Evolutionary conservation across 2,329 filamentous ascomycete genomes (phyloP).

Genomic region (Pezicula neosporulosa): DNA sequence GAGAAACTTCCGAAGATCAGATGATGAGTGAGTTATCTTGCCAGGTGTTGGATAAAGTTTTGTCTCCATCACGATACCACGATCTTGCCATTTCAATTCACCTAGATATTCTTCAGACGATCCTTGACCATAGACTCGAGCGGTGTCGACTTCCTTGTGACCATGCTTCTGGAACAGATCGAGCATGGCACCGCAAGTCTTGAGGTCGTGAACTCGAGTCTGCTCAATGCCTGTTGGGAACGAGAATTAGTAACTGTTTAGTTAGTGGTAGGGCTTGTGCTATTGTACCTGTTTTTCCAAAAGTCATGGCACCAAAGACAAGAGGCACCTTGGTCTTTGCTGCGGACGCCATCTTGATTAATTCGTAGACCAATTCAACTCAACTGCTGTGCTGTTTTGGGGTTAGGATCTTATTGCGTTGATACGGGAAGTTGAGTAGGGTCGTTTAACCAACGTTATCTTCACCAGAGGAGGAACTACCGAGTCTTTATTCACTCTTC

Average conservation of each 20-base stretch:
- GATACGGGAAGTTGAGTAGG: too few relatives aligned
- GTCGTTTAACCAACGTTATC: too few relatives aligned
- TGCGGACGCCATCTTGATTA: too few relatives aligned
- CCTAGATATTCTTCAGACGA: constrained; percentile 62
- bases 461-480: too few relatives aligned
- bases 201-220: constrained; percentile 23
- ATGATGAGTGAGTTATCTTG: too few relatives aligned
- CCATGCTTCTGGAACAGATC: constrained; percentile 63
- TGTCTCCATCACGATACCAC: constrained; percentile 59
- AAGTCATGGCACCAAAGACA: constrained; percentile 27
- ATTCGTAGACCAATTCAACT: too few relatives aligned
- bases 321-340: constrained; percentile 1
- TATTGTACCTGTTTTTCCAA: constrained; percentile 14
- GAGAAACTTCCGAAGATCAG: constrained; percentile 43
- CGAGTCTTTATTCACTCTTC: too few relatives aligned
- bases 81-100: constrained; percentile 52
- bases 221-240: constrained; percentile 19
- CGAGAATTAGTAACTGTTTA: background rate
- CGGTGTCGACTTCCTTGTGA: constrained; percentile 70
- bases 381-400: too few relatives aligned
- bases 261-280: background rate
- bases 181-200: constrained; percentile 57
- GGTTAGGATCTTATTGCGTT: too few relatives aligned
- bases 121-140: constrained; percentile 60
- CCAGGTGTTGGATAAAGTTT: constrained; percentile 39